Evolutionary conservation across 1,284 basidiomycete species (phyloP), one percentile per base, ranked within the genome.

Genomic region (Sporisorium scitamineum): DNA sequence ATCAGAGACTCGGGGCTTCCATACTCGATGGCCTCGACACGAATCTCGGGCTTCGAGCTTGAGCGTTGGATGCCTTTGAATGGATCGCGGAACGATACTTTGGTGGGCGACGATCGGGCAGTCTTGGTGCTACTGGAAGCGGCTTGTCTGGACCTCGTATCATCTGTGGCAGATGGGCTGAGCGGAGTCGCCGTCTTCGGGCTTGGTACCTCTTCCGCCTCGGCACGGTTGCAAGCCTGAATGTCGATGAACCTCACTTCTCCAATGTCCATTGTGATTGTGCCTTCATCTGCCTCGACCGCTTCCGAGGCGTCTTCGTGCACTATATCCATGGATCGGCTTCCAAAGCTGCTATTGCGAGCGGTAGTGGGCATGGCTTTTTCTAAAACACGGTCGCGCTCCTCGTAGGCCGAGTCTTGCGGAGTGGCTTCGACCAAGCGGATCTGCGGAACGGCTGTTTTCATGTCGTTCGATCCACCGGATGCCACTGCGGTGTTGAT

Each of bases 381-480:
- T 27, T 59, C 52, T 10, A 71, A 44, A 2, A 37, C 22, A 22
- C 47, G 59, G 18, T 71, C 55, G 5, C 69, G 59, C 26, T 71
- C 69, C 27, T 58, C 69, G 52, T 66, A 71, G 5, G 50, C 47
- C 5, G 31, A 47, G 2, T 65, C 69, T 41, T 65, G 69, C 10
- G 69, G 69, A 9, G 69, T 71, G 1, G 62, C 69, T 26, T 71
- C 63, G 9, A 61, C 45, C 39, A 66, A 18, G 11, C 56, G 39
- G 8, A 66, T 71, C 52, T 71, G 69, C 7, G 69, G 69, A 7
- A 66, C 58, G 9, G 48, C 37, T 3, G 37, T 14, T 18, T 42
- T 41, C 13, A 20, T 10, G 5, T 42, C 37, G 8, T 51, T 1
- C 8, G 26, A n/a, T 16, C 16, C 13, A 2, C 16, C 4, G 4